Evolutionary conservation across 805 yeast genomes (phyloP).

Genomic region (Kluyveromyces lactis): DNA sequence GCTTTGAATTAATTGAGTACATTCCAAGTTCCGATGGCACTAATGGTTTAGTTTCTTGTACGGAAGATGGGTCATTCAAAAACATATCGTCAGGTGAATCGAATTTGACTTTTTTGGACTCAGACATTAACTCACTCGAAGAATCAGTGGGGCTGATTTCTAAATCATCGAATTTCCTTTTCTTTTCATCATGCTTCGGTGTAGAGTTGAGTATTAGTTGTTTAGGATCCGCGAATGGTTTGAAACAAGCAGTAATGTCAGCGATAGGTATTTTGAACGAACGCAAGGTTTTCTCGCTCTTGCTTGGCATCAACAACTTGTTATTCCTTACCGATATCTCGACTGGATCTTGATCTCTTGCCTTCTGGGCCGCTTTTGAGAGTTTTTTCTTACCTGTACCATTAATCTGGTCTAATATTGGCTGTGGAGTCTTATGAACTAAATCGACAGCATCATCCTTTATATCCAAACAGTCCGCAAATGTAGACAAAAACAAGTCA

Average conservation of each 20-base stretch:
- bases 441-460: conserved; percentile 23
- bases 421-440: conserved; percentile 18
- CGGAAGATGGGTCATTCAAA: conserved; percentile 8
- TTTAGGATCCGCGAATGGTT: conserved; percentile 4
- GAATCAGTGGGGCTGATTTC: conserved; percentile 21
- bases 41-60: conserved; percentile 1
- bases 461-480: conserved; percentile 27
- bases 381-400: conserved; percentile 28
- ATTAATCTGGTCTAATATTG: conserved; percentile 22
- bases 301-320: conserved; percentile 24
- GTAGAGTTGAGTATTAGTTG: not conserved
- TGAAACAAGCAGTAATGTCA: conserved; percentile 18
- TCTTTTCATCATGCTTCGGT: conserved; percentile 11
- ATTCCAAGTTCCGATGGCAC: not conserved
- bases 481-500: conserved; percentile 26
- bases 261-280: conserved; percentile 12
- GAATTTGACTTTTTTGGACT: conserved; percentile 26
- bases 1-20: not conserved
- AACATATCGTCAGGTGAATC: conserved; percentile 30
- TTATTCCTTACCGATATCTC: conserved; percentile 15
- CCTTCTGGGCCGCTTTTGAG: conserved; percentile 24
- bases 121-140: conserved; percentile 24
- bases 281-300: conserved; percentile 10
- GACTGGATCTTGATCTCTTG: conserved; percentile 26
- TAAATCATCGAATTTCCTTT: conserved; percentile 22